Evolutionary conservation across 768 basidiomycete species (phyloP), one percentile per base, ranked within the genome.

Genomic region (Amanita pseudoporphyria): DNA sequence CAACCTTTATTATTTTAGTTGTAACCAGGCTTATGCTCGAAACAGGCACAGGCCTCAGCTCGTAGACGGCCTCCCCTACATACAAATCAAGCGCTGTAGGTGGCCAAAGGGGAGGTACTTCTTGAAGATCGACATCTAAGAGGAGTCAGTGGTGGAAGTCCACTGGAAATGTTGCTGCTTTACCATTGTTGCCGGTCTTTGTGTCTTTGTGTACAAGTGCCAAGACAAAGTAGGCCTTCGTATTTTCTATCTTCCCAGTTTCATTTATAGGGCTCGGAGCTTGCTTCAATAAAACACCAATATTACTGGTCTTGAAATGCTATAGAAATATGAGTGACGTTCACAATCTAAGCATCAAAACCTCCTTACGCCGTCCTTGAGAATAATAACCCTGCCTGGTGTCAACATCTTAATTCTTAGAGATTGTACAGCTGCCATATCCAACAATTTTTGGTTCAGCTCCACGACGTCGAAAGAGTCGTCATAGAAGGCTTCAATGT

Each of bases 401-500:
- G 69, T 63, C 40, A 98, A 65, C 5, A 78, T 64, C 66, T 87
- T 93, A 13, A 68, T 68, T 3, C 86, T 87, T 53, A 82, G 80
- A 22, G 76, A 72, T 51, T 83, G 75, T 16, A 63, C 61, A 1
- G 74, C 62, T 1, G 82, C 86, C 61, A 82, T 73, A 12, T 71
- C 65, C 40, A 93, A 58, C 16, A 96, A 65, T 30, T 64, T 64
- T 48, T 76, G 77, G 61, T 92, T 91, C 40, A 74, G 60, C 19
- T 76, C 66, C 14, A 83, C 72, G 43, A 91, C 72, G 12, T 78
- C 74, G 19, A 69, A 67, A 9, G 81, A 82, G 19, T 76, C 64
- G 56, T 95, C 84, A 59, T 98, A 97, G 63, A 78, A 85, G 16
- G 62, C 66, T 31, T 81, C 73, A 45, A 99, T 88, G 57, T 90